phyloP scores from a whole-genome alignment of 2,329 filamentous ascomycete genomes.

The Penicillium sp. region DNA sequence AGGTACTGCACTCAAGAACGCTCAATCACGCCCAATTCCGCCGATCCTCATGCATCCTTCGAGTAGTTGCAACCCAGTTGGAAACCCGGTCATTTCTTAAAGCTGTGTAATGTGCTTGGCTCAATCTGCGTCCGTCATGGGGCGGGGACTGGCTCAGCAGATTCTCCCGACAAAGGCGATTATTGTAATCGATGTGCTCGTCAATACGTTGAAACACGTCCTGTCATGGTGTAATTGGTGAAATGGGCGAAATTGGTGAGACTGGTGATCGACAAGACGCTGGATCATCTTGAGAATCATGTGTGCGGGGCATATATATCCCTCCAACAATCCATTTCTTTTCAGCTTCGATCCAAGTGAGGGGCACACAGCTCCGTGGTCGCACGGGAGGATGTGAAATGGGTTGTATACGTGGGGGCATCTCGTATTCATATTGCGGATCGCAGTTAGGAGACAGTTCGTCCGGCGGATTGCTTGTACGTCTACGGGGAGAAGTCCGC shows the following conservation, averaged over 20 bases:
- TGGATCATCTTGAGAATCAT: neutral
- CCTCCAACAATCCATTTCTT: slow-evolving; percentile 30
- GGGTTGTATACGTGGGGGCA: neutral
- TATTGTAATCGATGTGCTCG: neutral
- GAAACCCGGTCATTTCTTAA: slow-evolving; percentile 14
- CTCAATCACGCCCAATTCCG: neutral
- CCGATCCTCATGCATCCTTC: slow-evolving; percentile 19
- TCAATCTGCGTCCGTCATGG: slow-evolving; percentile 28
- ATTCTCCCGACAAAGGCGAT: neutral
- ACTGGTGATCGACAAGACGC: neutral
- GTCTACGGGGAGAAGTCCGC: neutral
- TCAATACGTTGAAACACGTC: neutral
- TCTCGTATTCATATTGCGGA: neutral
- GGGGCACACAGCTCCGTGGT: slow-evolving; percentile 12
- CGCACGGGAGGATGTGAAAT: neutral
- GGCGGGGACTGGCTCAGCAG: slow-evolving; percentile 26
- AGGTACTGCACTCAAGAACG: neutral
- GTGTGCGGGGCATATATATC: neutral
- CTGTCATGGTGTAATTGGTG: neutral
- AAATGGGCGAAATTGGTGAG: slow-evolving; percentile 5
- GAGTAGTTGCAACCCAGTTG: slow-evolving; percentile 28
- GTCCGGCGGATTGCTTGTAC: neutral
- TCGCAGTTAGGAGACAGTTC: neutral
- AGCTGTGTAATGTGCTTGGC: slow-evolving; percentile 10
- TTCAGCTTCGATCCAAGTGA: slow-evolving; percentile 35